Evolutionary conservation across 371 early-diverging fungal species (phyloP).

Genomic region (Nematocida sp.): DNA sequence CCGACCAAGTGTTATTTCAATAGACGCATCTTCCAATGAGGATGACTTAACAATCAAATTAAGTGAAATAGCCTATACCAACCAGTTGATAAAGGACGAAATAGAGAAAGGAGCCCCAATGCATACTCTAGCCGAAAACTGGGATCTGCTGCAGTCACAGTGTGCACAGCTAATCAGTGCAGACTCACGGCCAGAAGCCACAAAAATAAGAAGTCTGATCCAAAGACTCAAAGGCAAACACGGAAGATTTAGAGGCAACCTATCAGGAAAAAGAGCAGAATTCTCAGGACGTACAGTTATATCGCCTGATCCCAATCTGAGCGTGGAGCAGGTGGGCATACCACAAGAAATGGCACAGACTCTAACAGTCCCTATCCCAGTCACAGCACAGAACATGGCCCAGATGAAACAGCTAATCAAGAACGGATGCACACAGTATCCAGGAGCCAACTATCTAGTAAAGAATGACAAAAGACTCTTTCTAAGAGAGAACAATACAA

Average conservation of each 20-base stretch:
- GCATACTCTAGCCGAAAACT: constrained; percentile 72
- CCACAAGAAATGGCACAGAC: constrained; percentile 86
- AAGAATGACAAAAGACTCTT: constrained; percentile 50
- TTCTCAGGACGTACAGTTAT: constrained; percentile 98
- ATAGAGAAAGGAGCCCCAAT: constrained; percentile 75
- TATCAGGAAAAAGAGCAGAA: constrained; percentile 98
- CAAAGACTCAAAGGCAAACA: constrained; percentile 97
- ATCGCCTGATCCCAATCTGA: constrained; percentile 94
- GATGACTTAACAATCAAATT: constrained; percentile 96
- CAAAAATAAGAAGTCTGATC: constrained; percentile 75
- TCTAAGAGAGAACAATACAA: constrained; percentile 65
- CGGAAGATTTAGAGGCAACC: constrained; percentile 96
- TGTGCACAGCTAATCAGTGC: constrained; percentile 90
- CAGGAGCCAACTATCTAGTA: constrained; percentile 86
- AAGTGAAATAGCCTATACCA: constrained; percentile 86
- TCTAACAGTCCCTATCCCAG: constrained; percentile 89
- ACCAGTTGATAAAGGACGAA: constrained; percentile 74
- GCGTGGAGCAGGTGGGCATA: constrained; percentile 91
- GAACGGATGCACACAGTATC: constrained; percentile 82
- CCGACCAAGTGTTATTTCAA: constrained; percentile 88
- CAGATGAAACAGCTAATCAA: constrained; percentile 69
- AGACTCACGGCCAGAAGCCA: constrained; percentile 73
- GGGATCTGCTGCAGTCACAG: constrained; percentile 90
- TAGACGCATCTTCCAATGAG: constrained; percentile 80
- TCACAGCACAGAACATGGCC: constrained; percentile 77